phyloP scores from a whole-genome alignment of 441 rosid genomes.

The Gossypium trilobum region DNA sequence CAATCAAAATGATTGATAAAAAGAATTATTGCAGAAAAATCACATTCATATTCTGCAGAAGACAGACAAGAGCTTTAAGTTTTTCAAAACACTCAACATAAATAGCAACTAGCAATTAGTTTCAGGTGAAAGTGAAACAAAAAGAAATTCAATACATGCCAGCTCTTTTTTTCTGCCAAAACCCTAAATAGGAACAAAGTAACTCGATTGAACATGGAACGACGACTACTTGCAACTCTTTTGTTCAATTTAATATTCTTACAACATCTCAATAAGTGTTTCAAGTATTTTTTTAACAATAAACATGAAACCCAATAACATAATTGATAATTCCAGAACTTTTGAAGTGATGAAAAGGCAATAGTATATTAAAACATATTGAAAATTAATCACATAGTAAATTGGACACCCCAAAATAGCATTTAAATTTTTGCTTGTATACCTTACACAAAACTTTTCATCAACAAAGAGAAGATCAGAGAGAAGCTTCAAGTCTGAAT shows the following conservation, averaged over 20 bases:
- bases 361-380: background rate
- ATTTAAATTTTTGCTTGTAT: constrained; percentile 6
- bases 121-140: background rate
- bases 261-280: background rate
- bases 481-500: constrained; percentile 33
- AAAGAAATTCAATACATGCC: background rate
- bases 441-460: constrained; percentile 35
- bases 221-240: background rate
- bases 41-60: background rate
- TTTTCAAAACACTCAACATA: background rate
- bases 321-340: background rate
- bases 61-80: background rate
- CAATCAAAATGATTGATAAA: background rate
- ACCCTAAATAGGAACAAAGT: background rate
- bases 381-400: background rate
- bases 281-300: background rate
- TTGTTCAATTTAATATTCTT: background rate
- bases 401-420: background rate
- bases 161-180: background rate
- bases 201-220: background rate
- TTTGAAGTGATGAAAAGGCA: background rate
- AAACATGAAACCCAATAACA: background rate
- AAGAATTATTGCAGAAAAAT: background rate
- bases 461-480: constrained; percentile 33
- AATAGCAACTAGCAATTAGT: background rate